phyloP scores from a whole-genome alignment of 1,139 yeast species.

The Yamadazyma mexicana region DNA sequence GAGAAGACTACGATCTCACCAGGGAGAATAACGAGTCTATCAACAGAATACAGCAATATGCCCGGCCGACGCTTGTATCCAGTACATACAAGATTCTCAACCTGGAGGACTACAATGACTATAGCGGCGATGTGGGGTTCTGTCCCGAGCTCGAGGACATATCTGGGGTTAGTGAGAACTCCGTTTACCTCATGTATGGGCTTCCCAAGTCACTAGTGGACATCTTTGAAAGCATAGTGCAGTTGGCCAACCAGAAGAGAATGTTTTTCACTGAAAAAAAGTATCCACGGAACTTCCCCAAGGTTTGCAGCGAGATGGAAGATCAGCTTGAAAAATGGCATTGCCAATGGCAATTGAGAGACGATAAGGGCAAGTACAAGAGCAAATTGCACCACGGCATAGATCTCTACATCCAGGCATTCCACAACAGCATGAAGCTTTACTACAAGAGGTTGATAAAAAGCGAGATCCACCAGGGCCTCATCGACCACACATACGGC shows the following conservation, averaged over 20 bases:
- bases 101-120: constrained; percentile 13
- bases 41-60: neutral
- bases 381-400: constrained; percentile 40
- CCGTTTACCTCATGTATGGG: constrained; percentile 47
- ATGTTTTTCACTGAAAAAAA: constrained; percentile 43
- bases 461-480: constrained; percentile 31
- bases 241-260: constrained; percentile 53
- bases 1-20: constrained; percentile 35
- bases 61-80: constrained; percentile 6
- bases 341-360: constrained; percentile 18
- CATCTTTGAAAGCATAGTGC: constrained; percentile 46
- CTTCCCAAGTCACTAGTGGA: constrained; percentile 45
- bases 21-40: constrained; percentile 13
- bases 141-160: constrained; percentile 7
- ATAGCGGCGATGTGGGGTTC: constrained; percentile 9
- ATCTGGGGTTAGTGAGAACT: constrained; percentile 15
- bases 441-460: constrained; percentile 48
- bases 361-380: constrained; percentile 16
- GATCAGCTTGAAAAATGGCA: constrained; percentile 49
- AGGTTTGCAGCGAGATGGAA: constrained; percentile 54
- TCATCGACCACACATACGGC: constrained; percentile 1
- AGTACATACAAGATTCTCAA: constrained; percentile 9
- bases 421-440: constrained; percentile 45
- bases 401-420: constrained; percentile 35
- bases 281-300: constrained; percentile 57